These are phyloP conservation scores for Fallopia convolvulus DNA, from an alignment of 148 eudicot species.

Conservation along the genomic window DNA sequence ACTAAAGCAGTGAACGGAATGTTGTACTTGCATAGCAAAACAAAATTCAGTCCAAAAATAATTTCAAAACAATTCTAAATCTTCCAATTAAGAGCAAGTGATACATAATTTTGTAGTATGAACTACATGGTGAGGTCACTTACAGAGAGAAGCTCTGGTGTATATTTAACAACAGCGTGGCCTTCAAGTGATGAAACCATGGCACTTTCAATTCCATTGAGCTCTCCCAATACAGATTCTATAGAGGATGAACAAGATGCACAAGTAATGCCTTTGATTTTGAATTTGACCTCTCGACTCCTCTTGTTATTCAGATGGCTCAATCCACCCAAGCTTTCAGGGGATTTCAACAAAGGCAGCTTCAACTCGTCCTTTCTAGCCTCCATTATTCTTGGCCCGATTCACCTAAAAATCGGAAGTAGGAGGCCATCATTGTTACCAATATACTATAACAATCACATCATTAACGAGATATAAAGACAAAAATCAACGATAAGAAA, in stretches of 20 bases:
- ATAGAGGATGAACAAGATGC: conserved; percentile 65
- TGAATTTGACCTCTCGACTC: conserved; percentile 35
- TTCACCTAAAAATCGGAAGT: background rate
- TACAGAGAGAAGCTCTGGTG: conserved; percentile 51
- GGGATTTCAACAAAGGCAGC: conserved; percentile 44
- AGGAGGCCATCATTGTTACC: background rate
- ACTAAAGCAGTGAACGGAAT: background rate
- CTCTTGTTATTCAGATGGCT: conserved; percentile 24
- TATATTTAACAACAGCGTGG: conserved; percentile 56
- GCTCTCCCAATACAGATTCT: conserved; percentile 51
- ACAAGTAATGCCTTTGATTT: conserved; percentile 57
- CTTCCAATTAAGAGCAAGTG: background rate
- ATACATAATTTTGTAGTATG: background rate
- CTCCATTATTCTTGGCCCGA: conserved; percentile 35
- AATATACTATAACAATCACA: background rate
- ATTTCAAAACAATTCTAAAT: background rate
- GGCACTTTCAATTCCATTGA: conserved; percentile 53
- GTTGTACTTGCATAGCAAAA: background rate
- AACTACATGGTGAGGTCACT: conserved; percentile 17
- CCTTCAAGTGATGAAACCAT: conserved; percentile 70
- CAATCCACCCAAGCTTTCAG: conserved; percentile 31
- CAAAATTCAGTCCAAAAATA: background rate
- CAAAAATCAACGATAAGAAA: background rate
- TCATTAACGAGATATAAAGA: background rate
- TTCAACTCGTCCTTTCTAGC: conserved; percentile 42